Base-by-base conservation (phyloP, 768 basidiomycete genomes). In the Pisolithus tinctorius region DNA sequence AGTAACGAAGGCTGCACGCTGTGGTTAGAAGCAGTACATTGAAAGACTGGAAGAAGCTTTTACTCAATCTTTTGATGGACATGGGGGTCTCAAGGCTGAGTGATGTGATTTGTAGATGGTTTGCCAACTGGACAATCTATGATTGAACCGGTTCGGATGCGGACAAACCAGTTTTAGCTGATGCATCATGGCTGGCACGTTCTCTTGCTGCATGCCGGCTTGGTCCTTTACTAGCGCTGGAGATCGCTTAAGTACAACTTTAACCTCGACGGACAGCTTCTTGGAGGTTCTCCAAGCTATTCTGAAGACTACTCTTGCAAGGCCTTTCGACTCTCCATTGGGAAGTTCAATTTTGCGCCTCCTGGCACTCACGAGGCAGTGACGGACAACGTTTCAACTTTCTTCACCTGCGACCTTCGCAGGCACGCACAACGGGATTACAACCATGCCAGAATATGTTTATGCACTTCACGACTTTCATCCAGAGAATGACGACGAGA, bases 401-500 rank as follows among this genome's bases (percentile, higher is more conserved):
- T 34, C 25, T 5, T 42, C 20, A 30, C 29, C 30, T 31, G 37
- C 37, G 20, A 39, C 27, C 17, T 47, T 5, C 36, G 43, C 16
- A 8, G 39, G 17, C 26, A 1, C 38, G 20, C 50, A 49, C 42
- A 40, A 10, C 10, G 17, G 53, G 36, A 29, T 44, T 5, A 38
- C 34, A 51, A 63, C 49, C 40, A 90, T 90, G 88, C 75, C 80
- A 17, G 84, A 88, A 60, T 89, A 87, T 72, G 90, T 93, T 48
- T 93, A 88, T 60, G 92, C 88, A 1, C 72, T 91, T 13, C 91
- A 95, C 64, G 85, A 87, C 60, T 98, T 97, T 59, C 60, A 70
- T 4, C 94, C 96, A 3, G 93, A 99, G 72, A 82, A 97, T 68
- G 88, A 89, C 47, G 96, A 99, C 68, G 96, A 99, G 70, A 79